Base-by-base conservation (phyloP, 2,329 filamentous ascomycete species). In the Simplicillium aogashimaense region DNA sequence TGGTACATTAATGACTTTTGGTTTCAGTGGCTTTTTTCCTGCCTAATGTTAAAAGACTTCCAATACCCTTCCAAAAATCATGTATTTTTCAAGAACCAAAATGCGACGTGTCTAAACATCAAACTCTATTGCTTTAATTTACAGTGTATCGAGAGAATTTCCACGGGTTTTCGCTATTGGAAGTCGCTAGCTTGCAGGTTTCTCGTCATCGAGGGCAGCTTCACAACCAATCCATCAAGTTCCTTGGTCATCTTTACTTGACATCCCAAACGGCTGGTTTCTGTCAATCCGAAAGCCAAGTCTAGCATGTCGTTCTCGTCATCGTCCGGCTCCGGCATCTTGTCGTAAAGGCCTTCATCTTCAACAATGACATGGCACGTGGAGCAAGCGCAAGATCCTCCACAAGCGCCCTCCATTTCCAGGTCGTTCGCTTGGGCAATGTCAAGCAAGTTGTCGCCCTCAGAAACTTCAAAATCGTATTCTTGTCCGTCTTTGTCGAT, bases 321-420 rank as follows among this genome's bases (percentile, higher is more conserved):
- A 53, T 87, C 83, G 47, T 82, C 79, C 32, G 83, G 81, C 59
- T 86, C 83, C 50, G 79, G 74, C 69, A 89, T 87, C 63, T 76
- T 78, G 50, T 90, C 83, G 64, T 83, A 90, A 61, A 78, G 74
- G 4, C 76, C 74, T 35, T 85, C 77, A 53, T 83, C 78, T 43
- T 76, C 63, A 30, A 95, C 84, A 46, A 95, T 88, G 42, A 94
- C 82, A 64, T 95, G 88, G 66, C 88, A 95, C 6, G 88, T 95
- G 42, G 85, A 92, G 66, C 88, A 95, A 40, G 88, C 88, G 63
- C 88, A 95, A 29, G 86, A 92, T 16, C 88, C 92, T 50, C 92
- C 92, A 56, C 92, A 98, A 11, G 92, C 92, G 45, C 92, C 89
- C 70, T 98, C 92, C 90, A 98, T 97, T 61, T 98, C 92, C 33